Evolutionary conservation across 495 filamentous ascomycete species (phyloP).

Genomic region (Podospora didyma): DNA sequence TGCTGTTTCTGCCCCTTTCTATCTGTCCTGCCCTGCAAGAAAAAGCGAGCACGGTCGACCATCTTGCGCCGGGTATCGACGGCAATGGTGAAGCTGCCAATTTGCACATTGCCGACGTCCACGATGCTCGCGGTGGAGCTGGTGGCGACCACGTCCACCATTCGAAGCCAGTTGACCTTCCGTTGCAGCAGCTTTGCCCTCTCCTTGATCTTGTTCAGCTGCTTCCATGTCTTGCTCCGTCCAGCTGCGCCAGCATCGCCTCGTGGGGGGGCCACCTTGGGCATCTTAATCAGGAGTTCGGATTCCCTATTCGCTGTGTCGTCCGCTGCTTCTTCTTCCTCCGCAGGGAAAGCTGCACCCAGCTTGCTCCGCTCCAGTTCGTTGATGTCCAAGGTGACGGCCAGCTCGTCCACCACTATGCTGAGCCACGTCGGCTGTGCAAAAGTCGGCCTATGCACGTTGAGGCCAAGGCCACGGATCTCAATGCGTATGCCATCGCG

Average conservation of each 20-base stretch:
- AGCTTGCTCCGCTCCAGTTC: constrained; percentile 49
- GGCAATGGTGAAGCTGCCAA: constrained; percentile 78
- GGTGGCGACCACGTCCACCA: constrained; percentile 86
- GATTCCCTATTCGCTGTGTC: constrained; percentile 17
- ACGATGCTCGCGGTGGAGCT: constrained; percentile 70
- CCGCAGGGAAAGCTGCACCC: constrained; percentile 15
- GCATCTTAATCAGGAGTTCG: constrained; percentile 16
- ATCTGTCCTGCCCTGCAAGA: constrained; percentile 70
- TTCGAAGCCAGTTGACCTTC: constrained; percentile 79
- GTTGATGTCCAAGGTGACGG: constrained; percentile 74
- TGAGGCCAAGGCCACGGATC: constrained; percentile 80
- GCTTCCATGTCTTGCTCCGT: constrained; percentile 74
- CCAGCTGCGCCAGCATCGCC: constrained; percentile 22
- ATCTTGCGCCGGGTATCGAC: constrained; percentile 90
- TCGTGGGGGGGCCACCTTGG: constrained; percentile 19
- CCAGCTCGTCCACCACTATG: constrained; percentile 77
- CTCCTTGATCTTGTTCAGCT: constrained; percentile 72
- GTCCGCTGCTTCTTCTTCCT: constrained; percentile 21
- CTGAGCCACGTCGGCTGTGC: constrained; percentile 97
- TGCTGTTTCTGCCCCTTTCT: constrained; percentile 69
- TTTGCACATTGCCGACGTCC: constrained; percentile 77
- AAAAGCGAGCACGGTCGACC: constrained; percentile 85
- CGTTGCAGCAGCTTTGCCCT: constrained; percentile 80
- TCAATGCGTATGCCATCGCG: constrained; percentile 84
- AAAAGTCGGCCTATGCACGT: constrained; percentile 88